phyloP scores from a whole-genome alignment of 345 rosid species.

The Cardamine occulta region DNA sequence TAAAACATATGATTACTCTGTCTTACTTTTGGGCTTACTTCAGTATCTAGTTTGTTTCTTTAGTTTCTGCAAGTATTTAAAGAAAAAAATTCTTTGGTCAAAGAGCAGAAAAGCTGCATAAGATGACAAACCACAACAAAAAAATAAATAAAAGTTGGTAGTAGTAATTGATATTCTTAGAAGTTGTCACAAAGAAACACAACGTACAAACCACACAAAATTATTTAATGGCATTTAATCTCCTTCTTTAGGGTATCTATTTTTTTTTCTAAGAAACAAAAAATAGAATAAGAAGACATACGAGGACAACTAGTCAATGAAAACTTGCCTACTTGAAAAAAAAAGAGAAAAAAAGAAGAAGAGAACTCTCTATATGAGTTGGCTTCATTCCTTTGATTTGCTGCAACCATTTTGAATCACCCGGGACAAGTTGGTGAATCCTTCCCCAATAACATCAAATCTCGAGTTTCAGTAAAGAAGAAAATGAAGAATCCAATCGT shows the following conservation, averaged over 20 bases:
- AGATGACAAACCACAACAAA: too few species aligned
- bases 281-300: constrained; percentile 13
- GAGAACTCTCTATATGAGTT: constrained; percentile 19
- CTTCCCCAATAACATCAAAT: background rate
- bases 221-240: background rate
- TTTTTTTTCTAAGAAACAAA: background rate
- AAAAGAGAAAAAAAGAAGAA: background rate
- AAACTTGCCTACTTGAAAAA: constrained; percentile 16
- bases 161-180: background rate
- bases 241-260: constrained; percentile 26
- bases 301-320: constrained; percentile 9
- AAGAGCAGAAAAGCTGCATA: background rate
- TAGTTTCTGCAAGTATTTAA: background rate
- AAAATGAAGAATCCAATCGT: constrained; percentile 43
- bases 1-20: background rate
- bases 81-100: too few species aligned
- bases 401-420: constrained; percentile 19
- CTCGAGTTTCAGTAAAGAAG: background rate
- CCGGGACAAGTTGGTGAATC: background rate
- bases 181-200: constrained; percentile 6
- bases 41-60: background rate
- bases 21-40: background rate
- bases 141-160: background rate
- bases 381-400: constrained; percentile 19
- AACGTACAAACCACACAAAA: constrained; percentile 20